phyloP scores from a whole-genome alignment of 306 rosid species.

The Castanea mollissima region DNA sequence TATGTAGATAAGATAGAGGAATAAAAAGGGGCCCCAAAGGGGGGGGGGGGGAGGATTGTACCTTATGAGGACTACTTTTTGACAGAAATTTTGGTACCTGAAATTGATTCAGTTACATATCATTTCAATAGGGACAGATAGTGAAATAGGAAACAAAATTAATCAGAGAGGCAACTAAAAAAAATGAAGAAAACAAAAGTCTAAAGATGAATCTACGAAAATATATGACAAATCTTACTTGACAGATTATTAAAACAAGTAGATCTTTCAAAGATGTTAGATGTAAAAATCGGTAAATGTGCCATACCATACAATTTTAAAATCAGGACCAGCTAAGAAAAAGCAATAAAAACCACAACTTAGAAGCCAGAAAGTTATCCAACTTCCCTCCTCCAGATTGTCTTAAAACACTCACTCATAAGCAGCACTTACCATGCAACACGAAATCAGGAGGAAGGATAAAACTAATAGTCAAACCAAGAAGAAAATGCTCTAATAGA shows the following conservation, averaged over 20 bases:
- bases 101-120: constrained; percentile 24
- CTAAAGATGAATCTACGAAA: not conserved
- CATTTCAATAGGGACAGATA: constrained; percentile 12
- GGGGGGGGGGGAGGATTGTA: constrained; percentile 3
- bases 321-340: not conserved
- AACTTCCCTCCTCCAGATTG: not conserved
- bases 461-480: not conserved
- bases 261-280: not conserved
- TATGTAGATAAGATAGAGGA: not conserved
- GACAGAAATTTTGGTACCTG: constrained; percentile 77
- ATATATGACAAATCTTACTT: not conserved
- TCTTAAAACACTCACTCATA: not conserved
- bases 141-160: not conserved
- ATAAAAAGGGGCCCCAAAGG: too few relatives aligned
- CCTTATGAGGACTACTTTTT: constrained; percentile 77
- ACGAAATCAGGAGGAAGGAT: not conserved
- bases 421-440: not conserved
- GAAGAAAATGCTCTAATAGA: not conserved
- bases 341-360: not conserved
- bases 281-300: not conserved
- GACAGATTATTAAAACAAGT: not conserved
- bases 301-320: not conserved
- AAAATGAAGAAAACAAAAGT: not conserved
- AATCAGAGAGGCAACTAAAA: not conserved
- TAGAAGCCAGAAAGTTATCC: not conserved